A percentile compares a stretch with the other conserved stretches of the same genome.
phyloP scores from a whole-genome alignment of 768 basidiomycete species.

The Tubosaeta sp. region DNA sequence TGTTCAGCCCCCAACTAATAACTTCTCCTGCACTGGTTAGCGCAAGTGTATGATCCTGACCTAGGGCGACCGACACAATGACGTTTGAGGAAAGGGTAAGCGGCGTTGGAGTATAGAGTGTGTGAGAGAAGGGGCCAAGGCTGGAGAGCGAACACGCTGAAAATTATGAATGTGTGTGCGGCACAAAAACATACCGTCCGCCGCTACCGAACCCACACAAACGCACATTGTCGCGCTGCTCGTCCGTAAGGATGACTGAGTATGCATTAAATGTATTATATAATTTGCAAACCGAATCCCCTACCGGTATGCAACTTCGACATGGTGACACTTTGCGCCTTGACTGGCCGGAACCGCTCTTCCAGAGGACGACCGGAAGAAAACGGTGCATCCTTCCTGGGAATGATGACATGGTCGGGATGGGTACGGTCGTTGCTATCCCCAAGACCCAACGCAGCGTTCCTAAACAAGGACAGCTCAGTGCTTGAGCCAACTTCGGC shows the following conservation, averaged over 20 bases:
- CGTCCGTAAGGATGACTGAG: conserved; percentile 63
- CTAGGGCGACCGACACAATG: conserved; percentile 70
- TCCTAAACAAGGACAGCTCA: conserved; percentile 39
- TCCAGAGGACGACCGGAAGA: conserved; percentile 26
- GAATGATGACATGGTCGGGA: conserved; percentile 71
- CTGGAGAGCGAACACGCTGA: conserved; percentile 32
- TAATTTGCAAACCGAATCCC: conserved; percentile 5
- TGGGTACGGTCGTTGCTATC: conserved; percentile 73
- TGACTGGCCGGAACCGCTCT: conserved; percentile 58
- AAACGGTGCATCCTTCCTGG: conserved; percentile 13
- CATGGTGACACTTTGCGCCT: conserved; percentile 70
- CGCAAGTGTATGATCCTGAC: conserved; percentile 92
- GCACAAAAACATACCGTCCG: conserved; percentile 57
- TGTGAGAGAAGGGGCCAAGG: conserved; percentile 72
- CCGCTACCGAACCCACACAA: conserved; percentile 89
- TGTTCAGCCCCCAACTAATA: conserved; percentile 86
- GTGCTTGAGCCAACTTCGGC: not conserved
- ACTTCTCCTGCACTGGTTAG: conserved; percentile 80
- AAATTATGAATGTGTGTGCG: not conserved
- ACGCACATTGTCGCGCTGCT: conserved; percentile 67
- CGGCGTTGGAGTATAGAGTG: conserved; percentile 68
- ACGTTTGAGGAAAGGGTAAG: conserved; percentile 52
- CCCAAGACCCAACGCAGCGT: conserved; percentile 83
- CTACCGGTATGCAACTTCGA: conserved; percentile 84
- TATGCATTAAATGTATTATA: not conserved